Conservation (phyloP, 1,284 basidiomycete genomes). For the Coniferiporia weirii region DNA sequence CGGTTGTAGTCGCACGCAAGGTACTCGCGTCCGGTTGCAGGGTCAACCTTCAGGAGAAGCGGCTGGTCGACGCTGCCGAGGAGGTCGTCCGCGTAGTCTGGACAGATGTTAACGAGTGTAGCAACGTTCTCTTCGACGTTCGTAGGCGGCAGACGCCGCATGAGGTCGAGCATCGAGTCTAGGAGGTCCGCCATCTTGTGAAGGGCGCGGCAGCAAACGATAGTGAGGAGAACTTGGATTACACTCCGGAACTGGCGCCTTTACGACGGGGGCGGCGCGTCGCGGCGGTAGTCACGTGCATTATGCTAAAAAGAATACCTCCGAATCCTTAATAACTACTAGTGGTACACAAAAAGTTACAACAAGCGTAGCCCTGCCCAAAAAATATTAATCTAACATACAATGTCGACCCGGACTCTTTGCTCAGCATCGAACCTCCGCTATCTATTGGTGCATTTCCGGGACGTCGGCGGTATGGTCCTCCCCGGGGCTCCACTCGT, state of each 20-base stretch:
- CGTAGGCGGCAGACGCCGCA: constrained; percentile 93
- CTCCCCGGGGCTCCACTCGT: no score
- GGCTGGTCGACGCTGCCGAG: constrained; percentile 95
- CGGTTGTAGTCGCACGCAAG: constrained; percentile 97
- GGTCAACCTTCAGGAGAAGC: constrained; percentile 77
- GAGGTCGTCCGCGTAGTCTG: constrained; percentile 95
- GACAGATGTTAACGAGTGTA: constrained; percentile 76
- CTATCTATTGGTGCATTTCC: no score
- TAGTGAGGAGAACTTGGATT: background rate
- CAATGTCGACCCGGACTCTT: no score
- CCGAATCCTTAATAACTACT: no score
- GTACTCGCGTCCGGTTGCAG: constrained; percentile 79
- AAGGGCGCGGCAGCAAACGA: background rate
- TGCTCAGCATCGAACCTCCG: no score
- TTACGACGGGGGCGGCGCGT: background rate
- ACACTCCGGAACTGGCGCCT: background rate
- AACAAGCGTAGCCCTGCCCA: no score
- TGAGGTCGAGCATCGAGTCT: constrained; percentile 91
- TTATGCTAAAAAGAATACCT: background rate
- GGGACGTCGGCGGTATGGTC: no score
- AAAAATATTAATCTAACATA: no score
- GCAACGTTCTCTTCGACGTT: constrained; percentile 85
- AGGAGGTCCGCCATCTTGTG: constrained; percentile 65
- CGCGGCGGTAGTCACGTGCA: background rate
- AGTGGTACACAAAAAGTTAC: no score